Conservation (phyloP, 305 asterid genomes). For the Ajuga reptans region DNA sequence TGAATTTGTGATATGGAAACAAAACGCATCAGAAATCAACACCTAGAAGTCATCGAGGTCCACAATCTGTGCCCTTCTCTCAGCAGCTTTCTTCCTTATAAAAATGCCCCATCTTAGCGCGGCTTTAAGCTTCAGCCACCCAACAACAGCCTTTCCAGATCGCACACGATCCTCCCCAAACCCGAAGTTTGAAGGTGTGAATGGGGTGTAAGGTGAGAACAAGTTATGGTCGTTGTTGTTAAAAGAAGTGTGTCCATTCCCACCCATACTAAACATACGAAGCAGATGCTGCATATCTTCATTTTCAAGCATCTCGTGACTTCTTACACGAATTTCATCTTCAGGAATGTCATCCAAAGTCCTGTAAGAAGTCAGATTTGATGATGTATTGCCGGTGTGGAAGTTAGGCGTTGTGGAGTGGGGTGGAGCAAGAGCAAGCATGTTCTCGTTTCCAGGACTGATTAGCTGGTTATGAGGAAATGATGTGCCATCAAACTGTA, state of each 20-base stretch:
- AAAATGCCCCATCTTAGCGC: conserved; percentile 98
- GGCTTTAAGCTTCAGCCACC: conserved; percentile 97
- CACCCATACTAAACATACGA: conserved; percentile 60
- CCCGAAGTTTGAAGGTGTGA: conserved; percentile 41
- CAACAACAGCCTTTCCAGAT: conserved; percentile 91
- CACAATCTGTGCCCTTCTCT: conserved; percentile 80
- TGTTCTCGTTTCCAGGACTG: conserved; percentile 36
- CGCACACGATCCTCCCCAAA: conserved; percentile 55
- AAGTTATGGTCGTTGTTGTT: conserved; percentile 41
- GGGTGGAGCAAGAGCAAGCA: conserved; percentile 62
- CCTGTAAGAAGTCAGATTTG: conserved; percentile 43
- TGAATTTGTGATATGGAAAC: neutral
- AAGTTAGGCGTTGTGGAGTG: conserved; percentile 45
- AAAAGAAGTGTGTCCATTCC: conserved; percentile 43
- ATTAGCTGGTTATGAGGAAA: conserved; percentile 42
- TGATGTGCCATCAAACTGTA: conserved; percentile 39
- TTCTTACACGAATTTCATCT: conserved; percentile 81
- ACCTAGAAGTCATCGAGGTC: conserved; percentile 68
- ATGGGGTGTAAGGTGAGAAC: conserved; percentile 46
- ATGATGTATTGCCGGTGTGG: conserved; percentile 43
- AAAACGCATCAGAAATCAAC: neutral
- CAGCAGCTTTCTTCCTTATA: conserved; percentile 90
- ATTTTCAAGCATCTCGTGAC: conserved; percentile 86
- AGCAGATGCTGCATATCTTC: conserved; percentile 95
- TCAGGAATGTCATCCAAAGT: conserved; percentile 58